Evolutionary conservation across 352 stramenopile species (phyloP).

Genomic region (Pythium insidiosum): DNA sequence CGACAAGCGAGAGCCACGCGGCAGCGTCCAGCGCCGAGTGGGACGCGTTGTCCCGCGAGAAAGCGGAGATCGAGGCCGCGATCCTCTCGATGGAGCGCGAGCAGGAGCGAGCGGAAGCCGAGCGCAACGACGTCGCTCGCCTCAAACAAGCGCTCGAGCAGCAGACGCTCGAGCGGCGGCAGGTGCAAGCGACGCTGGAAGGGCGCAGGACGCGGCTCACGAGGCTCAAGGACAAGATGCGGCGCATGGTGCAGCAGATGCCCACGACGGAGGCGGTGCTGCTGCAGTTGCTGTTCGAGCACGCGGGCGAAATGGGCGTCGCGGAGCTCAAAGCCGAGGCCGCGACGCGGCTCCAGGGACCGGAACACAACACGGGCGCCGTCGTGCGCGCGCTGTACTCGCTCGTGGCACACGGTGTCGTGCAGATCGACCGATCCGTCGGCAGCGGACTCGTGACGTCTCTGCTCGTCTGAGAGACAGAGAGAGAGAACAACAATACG

Average conservation of each 20-base stretch:
- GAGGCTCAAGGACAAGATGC: conserved; percentile 42
- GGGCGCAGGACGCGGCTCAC: not conserved
- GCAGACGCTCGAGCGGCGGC: conserved; percentile 11
- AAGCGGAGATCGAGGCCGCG: conserved; percentile 25
- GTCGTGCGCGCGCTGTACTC: conserved; percentile 54
- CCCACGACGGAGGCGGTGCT: conserved; percentile 44
- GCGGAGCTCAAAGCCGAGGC: conserved; percentile 47
- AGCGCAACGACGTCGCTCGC: conserved; percentile 19
- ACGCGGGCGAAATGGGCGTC: conserved; percentile 47
- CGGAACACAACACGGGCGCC: conserved; percentile 21
- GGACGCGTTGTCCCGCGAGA: conserved; percentile 24
- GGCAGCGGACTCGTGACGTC: conserved; percentile 49
- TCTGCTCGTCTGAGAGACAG: conserved; percentile 43
- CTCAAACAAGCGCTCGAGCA: conserved; percentile 16
- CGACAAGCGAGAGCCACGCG: conserved; percentile 4
- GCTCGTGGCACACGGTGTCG: conserved; percentile 45
- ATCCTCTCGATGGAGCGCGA: conserved; percentile 37
- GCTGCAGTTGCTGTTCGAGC: conserved; percentile 42
- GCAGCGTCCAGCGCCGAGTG: conserved; percentile 16
- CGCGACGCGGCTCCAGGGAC: conserved; percentile 24
- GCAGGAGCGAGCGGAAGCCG: conserved; percentile 12
- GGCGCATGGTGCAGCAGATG: conserved; percentile 41
- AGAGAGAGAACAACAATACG: too few relatives aligned
- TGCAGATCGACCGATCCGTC: conserved; percentile 54
- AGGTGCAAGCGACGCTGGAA: conserved; percentile 20